Conservation (phyloP, 208 protist species). For the Strigomonas oncopelti region DNA sequence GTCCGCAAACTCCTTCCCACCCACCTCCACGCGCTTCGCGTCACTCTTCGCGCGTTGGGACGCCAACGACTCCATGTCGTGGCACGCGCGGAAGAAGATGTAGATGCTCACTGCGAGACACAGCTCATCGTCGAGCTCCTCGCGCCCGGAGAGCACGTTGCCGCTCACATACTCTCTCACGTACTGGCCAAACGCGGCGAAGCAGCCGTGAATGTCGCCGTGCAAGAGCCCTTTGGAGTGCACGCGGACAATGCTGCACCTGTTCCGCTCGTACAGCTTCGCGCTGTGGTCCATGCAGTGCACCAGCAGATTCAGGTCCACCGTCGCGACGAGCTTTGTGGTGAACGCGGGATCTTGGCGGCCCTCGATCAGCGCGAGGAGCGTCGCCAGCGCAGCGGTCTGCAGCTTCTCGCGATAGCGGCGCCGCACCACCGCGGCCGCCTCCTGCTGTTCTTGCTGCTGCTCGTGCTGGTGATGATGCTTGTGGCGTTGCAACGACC, state of each 20-base stretch:
- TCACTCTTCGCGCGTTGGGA: constrained; percentile 5
- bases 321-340: constrained; percentile 30
- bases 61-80: constrained; percentile 51
- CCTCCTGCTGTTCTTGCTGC: constrained; percentile 1
- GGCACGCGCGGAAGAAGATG: constrained; percentile 55
- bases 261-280: constrained; percentile 23
- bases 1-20: constrained; percentile 43
- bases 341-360: constrained; percentile 36
- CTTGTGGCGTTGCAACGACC: background rate
- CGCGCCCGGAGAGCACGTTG: constrained; percentile 27
- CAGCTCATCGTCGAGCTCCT: constrained; percentile 58
- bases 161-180: constrained; percentile 33
- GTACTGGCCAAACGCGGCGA: constrained; percentile 25
- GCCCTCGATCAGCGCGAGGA: constrained; percentile 61
- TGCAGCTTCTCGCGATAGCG: constrained; percentile 22
- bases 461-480: background rate
- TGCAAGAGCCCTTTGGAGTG: constrained; percentile 24
- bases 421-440: background rate
- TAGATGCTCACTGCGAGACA: constrained; percentile 48
- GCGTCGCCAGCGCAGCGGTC: constrained; percentile 29
- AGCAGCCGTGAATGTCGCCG: constrained; percentile 24
- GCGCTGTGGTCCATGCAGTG: constrained; percentile 45
- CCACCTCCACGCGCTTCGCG: constrained; percentile 6
- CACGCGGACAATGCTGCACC: constrained; percentile 27
- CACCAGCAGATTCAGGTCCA: constrained; percentile 33